Percentiles rank a stretch among this genome's conserved stretches.
These are phyloP conservation scores for Euphorbia lathyris DNA, from an alignment of 345 rosid genomes.

Conservation along the genomic window DNA sequence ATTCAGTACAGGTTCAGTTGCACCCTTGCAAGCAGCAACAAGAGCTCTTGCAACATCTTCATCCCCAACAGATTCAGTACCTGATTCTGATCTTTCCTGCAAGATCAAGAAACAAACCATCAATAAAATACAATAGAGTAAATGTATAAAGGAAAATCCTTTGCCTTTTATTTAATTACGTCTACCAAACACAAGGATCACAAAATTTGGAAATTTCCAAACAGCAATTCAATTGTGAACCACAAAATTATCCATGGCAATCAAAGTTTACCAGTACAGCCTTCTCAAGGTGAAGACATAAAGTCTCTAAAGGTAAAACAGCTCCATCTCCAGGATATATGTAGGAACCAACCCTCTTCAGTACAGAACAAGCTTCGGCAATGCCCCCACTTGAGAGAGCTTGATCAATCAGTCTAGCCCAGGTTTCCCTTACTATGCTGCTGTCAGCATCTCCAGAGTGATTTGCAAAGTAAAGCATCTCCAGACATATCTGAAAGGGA, in stretches of 20 bases:
- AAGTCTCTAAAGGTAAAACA: slow-evolving; percentile 70
- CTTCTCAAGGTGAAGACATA: slow-evolving; percentile 96
- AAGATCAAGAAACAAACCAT: not conserved
- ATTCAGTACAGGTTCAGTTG: slow-evolving; percentile 82
- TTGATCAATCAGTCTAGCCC: slow-evolving; percentile 92
- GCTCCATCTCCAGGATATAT: slow-evolving; percentile 95
- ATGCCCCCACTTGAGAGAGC: slow-evolving; percentile 87
- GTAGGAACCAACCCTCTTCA: slow-evolving; percentile 83
- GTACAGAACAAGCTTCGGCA: slow-evolving; percentile 91
- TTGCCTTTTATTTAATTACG: not conserved
- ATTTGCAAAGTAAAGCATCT: slow-evolving; percentile 93
- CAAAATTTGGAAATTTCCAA: not conserved
- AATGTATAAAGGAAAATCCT: not conserved
- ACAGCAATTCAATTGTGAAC: not conserved
- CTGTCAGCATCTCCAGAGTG: slow-evolving; percentile 90
- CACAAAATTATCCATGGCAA: slow-evolving; percentile 2
- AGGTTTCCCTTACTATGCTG: slow-evolving; percentile 86
- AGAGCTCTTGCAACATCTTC: slow-evolving; percentile 91
- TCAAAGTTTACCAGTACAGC: slow-evolving; percentile 64
- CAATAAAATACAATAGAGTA: not conserved
- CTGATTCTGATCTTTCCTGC: slow-evolving; percentile 82
- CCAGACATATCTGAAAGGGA: slow-evolving; percentile 65
- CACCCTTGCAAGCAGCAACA: slow-evolving; percentile 90
- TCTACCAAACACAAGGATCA: not conserved
- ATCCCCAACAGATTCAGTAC: slow-evolving; percentile 66